Evolutionary conservation across 2,329 filamentous ascomycete species (phyloP), one percentile per base, ranked within the genome.

Genomic region (Stachybotrys echinatus): DNA sequence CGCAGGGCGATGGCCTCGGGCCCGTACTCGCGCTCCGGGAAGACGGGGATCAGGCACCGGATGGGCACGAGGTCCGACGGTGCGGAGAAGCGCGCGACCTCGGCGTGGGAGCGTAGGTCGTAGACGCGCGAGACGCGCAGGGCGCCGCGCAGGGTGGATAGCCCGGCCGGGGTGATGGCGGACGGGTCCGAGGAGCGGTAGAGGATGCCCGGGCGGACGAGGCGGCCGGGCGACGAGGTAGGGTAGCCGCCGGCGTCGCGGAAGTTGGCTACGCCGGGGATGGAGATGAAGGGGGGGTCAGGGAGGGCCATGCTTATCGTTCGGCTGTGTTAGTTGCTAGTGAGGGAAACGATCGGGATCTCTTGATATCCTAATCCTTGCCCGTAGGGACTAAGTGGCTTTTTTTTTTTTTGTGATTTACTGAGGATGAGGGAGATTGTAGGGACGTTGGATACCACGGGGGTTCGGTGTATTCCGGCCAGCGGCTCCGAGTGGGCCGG

Each of bases 131-230:
- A 75, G 55, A 92, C 79, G n/a, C 79, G 76, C 48, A 89, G 70
- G 38, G 8, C 5, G 64, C 57, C 23, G 71, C 72, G 51, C 38
- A 40, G 38, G 12, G 88, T 72, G 42, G 69, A 73, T 7, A 66
- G 59, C 17, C 84, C 84, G 21, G 74, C 68, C 22, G 73, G 63
- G 1, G 80, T 81, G 38, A 86, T 69, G 50, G 69, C 69, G 18
- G 78, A 80, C 17, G 85, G 81, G 56, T 89, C 85, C 2, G 84
- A 87, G 45, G 83, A 83, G 50, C 89, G 84, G 68, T 81, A 92
- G 53, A 90, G 67, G 27, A 86, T 60, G 42, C 75, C 73, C 20
- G 69, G 69, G 22, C 77, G 75, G 52, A 88, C 63, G 48, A 65
- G 68, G 61, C 65, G 69, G 47, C 49, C 58, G 10, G 64, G 59